Evolutionary conservation across 345 rosid genomes (phyloP).

Genomic region (Melaleuca quinquenervia): DNA sequence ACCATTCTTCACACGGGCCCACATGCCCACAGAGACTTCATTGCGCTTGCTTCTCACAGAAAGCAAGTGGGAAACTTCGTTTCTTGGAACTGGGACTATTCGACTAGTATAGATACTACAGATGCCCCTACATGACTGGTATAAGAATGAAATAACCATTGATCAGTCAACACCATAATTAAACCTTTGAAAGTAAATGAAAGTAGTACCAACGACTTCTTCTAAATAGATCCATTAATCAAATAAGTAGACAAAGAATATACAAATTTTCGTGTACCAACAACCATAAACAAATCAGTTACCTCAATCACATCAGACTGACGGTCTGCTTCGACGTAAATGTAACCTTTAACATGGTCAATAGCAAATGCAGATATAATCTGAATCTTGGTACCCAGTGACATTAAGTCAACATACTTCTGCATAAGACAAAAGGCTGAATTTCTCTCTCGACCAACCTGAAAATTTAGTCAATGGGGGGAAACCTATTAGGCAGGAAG

Average conservation of each 20-base stretch:
- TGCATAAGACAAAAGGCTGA: constrained; percentile 88
- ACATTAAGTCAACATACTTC: constrained; percentile 70
- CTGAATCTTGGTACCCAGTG: constrained; percentile 47
- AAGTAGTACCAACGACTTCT: not conserved
- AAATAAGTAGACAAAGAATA: not conserved
- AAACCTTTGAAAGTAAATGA: not conserved
- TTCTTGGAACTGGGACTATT: constrained; percentile 43
- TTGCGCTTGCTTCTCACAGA: constrained; percentile 34
- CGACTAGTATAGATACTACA: constrained; percentile 56
- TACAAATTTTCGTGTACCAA: not conserved
- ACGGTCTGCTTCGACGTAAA: constrained; percentile 73
- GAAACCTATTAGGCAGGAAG: constrained; percentile 3
- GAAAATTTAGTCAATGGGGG: not conserved
- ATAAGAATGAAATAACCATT: not conserved
- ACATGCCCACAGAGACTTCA: constrained; percentile 50
- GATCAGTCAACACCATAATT: not conserved
- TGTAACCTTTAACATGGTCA: constrained; percentile 72
- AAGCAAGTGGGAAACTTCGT: constrained; percentile 56
- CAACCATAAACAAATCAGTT: not conserved
- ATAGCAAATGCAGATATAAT: constrained; percentile 62
- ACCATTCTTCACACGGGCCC: constrained; percentile 90
- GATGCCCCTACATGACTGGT: constrained; percentile 73
- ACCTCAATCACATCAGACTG: constrained; percentile 71
- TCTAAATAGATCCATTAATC: not conserved
- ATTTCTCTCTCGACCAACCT: constrained; percentile 82